These are phyloP conservation scores for Ceratocystis cacaofunesta DNA, from an alignment of 2,329 filamentous ascomycete species.

Conservation along the genomic window DNA sequence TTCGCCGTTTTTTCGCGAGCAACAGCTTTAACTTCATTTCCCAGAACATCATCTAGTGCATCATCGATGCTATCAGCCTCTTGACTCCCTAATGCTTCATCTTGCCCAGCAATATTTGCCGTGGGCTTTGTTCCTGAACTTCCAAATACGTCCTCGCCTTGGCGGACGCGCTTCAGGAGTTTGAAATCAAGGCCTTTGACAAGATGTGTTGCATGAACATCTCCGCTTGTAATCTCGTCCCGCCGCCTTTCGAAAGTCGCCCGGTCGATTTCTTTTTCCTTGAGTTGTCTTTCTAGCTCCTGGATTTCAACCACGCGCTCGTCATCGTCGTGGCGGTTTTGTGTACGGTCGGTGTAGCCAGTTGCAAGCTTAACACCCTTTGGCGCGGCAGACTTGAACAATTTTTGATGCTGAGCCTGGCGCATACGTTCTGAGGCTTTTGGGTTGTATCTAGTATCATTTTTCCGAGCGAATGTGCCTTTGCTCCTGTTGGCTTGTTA, in stretches of 20 bases:
- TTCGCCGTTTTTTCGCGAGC: conserved; percentile 35
- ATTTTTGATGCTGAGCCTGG: conserved; percentile 45
- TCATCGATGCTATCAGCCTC: conserved; percentile 38
- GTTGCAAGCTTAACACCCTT: conserved; percentile 66
- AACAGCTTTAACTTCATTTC: conserved; percentile 38
- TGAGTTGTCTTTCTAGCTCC: conserved; percentile 66
- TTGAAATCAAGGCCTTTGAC: conserved; percentile 86
- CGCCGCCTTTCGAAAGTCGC: conserved; percentile 62
- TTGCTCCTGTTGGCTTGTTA: background rate
- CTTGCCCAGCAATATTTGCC: conserved; percentile 36
- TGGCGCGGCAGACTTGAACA: conserved; percentile 62
- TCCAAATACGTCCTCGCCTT: conserved; percentile 50
- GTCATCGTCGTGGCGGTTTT: conserved; percentile 40
- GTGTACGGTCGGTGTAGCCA: conserved; percentile 74
- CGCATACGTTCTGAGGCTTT: conserved; percentile 42
- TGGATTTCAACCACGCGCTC: conserved; percentile 52
- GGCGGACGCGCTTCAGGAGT: conserved; percentile 52
- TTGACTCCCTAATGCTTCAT: conserved; percentile 20
- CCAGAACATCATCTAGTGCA: conserved; percentile 46
- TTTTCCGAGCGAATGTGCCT: conserved; percentile 4
- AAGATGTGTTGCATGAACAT: conserved; percentile 65
- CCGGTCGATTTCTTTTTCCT: conserved; percentile 69
- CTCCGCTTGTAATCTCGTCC: conserved; percentile 67
- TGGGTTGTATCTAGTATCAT: conserved; percentile 26
- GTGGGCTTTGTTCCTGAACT: conserved; percentile 23